Evolutionary conservation across 2,329 filamentous ascomycete genomes (phyloP), one percentile per base, ranked within the genome.

Genomic region (Aspergillus transmontanensis): DNA sequence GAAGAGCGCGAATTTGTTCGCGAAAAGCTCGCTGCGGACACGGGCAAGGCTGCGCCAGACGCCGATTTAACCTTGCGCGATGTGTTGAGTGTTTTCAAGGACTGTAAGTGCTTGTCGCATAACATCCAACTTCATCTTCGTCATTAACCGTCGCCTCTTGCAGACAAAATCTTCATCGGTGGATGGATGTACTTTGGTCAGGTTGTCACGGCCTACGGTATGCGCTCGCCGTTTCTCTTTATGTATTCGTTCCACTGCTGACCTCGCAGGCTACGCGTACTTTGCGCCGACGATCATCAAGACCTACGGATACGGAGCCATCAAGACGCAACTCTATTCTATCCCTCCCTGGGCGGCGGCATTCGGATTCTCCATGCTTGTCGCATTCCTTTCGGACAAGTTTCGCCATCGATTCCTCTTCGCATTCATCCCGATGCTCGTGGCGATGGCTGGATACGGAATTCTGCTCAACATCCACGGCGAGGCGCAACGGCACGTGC

Each of bases 121-220:
- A 19, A 5, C 16, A 6, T n/a, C 10, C n/a, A 16, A n/a, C 16
- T 19, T 53, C 6, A 4, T 9, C 21, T 19, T 16, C 11, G 21
- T 39, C 36, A 10, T 21, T 36, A 16, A 39, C 32, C 14, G 23
- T 6, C 32, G 12, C 5, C 11, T 39, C 21, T 16, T 16, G 3
- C 59, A 80, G 78, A 79, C 71, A 92, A 91, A 76, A 84, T 93
- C 69, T 86, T 92, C 69, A 76, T 93, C 19, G 91, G 89, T 48
- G 90, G 89, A 0, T 83, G 93, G 75, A 93, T 93, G 90, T 94
- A 94, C 78, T 89, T 94, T 69, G 91, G 90, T 11, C 83, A 93
- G 64, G 88, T 93, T 67, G 90, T 94, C 1, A 90, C 91, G 0
- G 90, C 89, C 4, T 93, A 93, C 73, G 84, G 89, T 70, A 65